Base-by-base conservation (phyloP, 805 yeast species). In the Brettanomyces anomalus region DNA sequence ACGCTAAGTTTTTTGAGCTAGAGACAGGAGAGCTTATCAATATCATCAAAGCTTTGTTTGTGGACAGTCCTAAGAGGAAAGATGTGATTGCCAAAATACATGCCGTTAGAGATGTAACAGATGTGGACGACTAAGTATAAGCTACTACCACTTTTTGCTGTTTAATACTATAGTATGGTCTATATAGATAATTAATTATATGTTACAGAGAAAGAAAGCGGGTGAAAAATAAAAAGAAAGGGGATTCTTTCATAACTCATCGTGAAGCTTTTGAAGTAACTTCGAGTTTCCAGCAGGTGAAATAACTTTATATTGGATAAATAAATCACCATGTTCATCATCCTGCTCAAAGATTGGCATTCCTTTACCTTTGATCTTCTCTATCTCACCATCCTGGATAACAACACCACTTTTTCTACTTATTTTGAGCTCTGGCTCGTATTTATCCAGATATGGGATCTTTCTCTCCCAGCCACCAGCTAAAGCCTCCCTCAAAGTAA, bases 381-480 rank as follows among this genome's bases (percentile, higher is more conserved):
- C 96, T 6, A 83, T 68, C 50, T 86, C 84, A 3, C 94, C 94
- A 53, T 78, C 66, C 37, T 65, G 49, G 1, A 85, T 78, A 8
- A 70, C 55, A 28, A 64, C 64, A 16, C 89, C 88, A 7, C 52
- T 48, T 2, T 55, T 50, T 45, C 96, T 72, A 32, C 62, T 46
- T 3, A 87, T 41, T 0, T 49, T 52, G 2, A 78, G 59, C 17
- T 71, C 57, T 26, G 65, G 64, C 39, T 76, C 72, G 26, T 71
- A 72, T 17, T 67, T 68, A 56, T 85, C 96, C 43, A 93, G 72
- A 48, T 79, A 81, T 35, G 70, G 73, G 20, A 93, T 68, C 5
- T 62, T 61, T 43, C 96, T 70, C 33, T 62, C 55, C 98, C 98
- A 93, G 15, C 81, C 86, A 15, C 98, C 98, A 5, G 54, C 40